A percentile compares a stretch with the other conserved stretches of the same genome.
phyloP scores from a whole-genome alignment of 495 filamentous ascomycete species.

The Jackrogersella multiformis region DNA sequence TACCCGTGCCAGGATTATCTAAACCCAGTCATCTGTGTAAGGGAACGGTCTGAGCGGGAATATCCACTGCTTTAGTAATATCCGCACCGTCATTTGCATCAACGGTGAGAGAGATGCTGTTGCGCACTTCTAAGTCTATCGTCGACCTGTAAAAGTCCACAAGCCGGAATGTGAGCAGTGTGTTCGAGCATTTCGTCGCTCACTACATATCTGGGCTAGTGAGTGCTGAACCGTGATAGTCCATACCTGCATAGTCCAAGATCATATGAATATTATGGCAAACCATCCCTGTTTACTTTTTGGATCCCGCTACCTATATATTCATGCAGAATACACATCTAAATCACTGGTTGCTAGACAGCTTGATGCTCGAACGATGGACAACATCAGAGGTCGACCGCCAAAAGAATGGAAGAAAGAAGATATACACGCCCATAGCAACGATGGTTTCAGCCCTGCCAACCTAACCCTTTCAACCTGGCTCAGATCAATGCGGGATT shows the following conservation, averaged over 20 bases:
- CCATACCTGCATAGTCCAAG: not conserved
- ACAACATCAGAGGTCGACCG: not conserved
- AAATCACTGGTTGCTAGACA: not conserved
- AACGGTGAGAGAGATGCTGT: conserved; percentile 28
- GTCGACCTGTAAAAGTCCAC: conserved; percentile 3
- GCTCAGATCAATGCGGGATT: conserved; percentile 35
- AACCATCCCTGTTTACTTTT: not conserved
- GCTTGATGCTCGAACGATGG: conserved; percentile 15
- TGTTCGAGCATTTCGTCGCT: not conserved
- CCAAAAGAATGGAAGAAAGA: not conserved
- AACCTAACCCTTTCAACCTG: conserved; percentile 8
- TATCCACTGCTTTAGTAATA: conserved; percentile 40
- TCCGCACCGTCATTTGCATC: conserved; percentile 11
- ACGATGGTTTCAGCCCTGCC: conserved; percentile 39
- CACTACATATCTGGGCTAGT: not conserved
- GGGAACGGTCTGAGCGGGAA: conserved; percentile 34
- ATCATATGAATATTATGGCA: not conserved
- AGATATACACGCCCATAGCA: not conserved
- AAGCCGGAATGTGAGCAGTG: not conserved
- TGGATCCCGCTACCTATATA: not conserved
- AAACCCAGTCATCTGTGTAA: conserved; percentile 24
- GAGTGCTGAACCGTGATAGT: not conserved
- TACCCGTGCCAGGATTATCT: conserved; percentile 39
- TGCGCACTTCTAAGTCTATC: conserved; percentile 10
- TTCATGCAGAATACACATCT: conserved; percentile 17